Conservation (phyloP, 2,329 filamentous ascomycete genomes). For the Achaetomium macrosporum region DNA sequence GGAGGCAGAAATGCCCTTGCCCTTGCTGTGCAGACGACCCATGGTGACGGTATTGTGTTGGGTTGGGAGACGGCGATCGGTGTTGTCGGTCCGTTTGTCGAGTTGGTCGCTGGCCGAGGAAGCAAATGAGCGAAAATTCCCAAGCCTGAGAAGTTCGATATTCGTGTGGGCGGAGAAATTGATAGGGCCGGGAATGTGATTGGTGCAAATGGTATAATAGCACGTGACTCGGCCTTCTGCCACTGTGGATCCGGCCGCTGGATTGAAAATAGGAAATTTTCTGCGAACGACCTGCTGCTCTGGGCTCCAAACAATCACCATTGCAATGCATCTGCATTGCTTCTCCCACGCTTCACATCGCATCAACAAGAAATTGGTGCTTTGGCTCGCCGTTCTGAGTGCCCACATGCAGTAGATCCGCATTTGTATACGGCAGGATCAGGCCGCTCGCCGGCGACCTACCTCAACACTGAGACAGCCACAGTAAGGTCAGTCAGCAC, state of each 20-base stretch:
- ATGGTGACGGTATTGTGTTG: constrained; percentile 54
- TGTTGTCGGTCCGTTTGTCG: constrained; percentile 21
- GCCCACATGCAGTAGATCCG: too few relatives aligned
- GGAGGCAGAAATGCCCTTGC: constrained; percentile 97
- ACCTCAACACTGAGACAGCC: not conserved
- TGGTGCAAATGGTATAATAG: constrained; percentile 1
- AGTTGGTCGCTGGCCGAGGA: constrained; percentile 17
- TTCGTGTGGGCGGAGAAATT: constrained; percentile 38
- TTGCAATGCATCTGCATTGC: too few relatives aligned
- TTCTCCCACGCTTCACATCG: too few relatives aligned
- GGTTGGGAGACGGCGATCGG: constrained; percentile 30
- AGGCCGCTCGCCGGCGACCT: too few relatives aligned
- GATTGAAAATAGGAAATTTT: not conserved
- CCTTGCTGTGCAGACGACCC: constrained; percentile 98
- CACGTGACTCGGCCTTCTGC: constrained; percentile 11
- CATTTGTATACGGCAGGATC: too few relatives aligned
- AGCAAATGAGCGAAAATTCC: constrained; percentile 17
- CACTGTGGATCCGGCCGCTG: not conserved
- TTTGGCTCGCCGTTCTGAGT: too few relatives aligned
- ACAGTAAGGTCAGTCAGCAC: constrained; percentile 32
- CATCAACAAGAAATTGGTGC: too few relatives aligned
- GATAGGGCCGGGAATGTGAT: constrained; percentile 34
- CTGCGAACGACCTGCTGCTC: too few relatives aligned
- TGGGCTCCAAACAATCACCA: too few relatives aligned
- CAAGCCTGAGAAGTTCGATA: constrained; percentile 23